Conservation (phyloP, 192 early-diverging fungal genomes). For the Backusella luteola region DNA sequence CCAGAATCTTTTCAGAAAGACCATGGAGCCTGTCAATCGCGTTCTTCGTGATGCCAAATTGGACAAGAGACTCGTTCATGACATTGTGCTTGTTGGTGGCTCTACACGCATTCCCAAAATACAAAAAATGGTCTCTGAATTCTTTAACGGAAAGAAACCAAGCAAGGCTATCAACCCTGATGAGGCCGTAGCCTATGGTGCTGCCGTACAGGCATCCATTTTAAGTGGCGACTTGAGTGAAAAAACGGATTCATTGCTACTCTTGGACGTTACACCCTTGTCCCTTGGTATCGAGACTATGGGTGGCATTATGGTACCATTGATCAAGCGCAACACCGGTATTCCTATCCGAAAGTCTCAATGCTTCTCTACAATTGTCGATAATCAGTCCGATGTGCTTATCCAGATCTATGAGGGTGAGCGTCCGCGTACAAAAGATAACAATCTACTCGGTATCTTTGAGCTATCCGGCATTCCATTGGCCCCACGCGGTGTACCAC, state of each 20-base stretch:
- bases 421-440: conserved; percentile 94
- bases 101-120: conserved; percentile 99
- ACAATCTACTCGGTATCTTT: conserved; percentile 96
- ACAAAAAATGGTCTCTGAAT: conserved; percentile 86
- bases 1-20: conserved; percentile 86
- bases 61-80: conserved; percentile 82
- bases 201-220: conserved; percentile 93
- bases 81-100: conserved; percentile 97
- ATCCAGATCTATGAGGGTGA: conserved; percentile 98
- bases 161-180: conserved; percentile 97
- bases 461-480: conserved; percentile 93
- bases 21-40: conserved; percentile 82
- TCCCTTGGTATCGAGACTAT: conserved; percentile 97
- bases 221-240: conserved; percentile 62
- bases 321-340: conserved; percentile 88
- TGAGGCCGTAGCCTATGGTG: conserved; percentile 97
- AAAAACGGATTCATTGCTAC: conserved; percentile 61
- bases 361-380: conserved; percentile 94
- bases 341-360: conserved; percentile 97
- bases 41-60: conserved; percentile 85
- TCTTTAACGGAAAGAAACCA: conserved; percentile 95
- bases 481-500: conserved; percentile 91
- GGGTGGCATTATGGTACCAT: conserved; percentile 93
- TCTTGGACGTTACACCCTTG: conserved; percentile 93
- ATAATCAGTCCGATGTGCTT: conserved; percentile 93